Percentiles rank a stretch among this genome's conserved stretches.
Evolutionary conservation across 225 moss, liverwort and hornwort species (phyloP).

Genomic region (Thuidium tamariscinum): DNA sequence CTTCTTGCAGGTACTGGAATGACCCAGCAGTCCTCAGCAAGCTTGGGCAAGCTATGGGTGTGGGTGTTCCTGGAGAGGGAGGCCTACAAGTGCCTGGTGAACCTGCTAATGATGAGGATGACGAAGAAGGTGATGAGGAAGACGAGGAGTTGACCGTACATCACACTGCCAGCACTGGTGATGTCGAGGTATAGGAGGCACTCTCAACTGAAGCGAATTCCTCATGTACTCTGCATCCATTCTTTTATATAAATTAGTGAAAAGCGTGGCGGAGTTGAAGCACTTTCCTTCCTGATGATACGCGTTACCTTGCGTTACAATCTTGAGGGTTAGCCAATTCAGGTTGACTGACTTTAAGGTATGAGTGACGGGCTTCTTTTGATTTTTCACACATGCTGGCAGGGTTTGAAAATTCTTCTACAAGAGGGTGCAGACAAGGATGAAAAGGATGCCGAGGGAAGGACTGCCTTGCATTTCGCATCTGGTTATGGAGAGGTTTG

Average conservation of each 20-base stretch:
- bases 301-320: background rate
- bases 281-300: background rate
- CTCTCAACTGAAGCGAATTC: background rate
- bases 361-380: background rate
- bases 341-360: background rate
- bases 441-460: slow-evolving; percentile 90
- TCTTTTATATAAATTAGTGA: background rate
- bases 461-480: slow-evolving; percentile 96
- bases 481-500: slow-evolving; percentile 98
- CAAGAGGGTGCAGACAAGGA: slow-evolving; percentile 93
- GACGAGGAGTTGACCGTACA: slow-evolving; percentile 89
- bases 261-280: background rate
- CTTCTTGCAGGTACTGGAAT: slow-evolving; percentile 75
- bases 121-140: slow-evolving; percentile 79
- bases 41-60: slow-evolving; percentile 97
- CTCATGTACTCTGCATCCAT: background rate
- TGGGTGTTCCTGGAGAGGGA: slow-evolving; percentile 73
- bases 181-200: slow-evolving; percentile 53
- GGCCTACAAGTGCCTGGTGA: slow-evolving; percentile 37
- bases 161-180: slow-evolving; percentile 92
- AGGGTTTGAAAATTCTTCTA: slow-evolving; percentile 77
- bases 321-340: background rate
- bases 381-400: background rate
- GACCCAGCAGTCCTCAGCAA: slow-evolving; percentile 85
- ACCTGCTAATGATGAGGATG: slow-evolving; percentile 58